Percentiles rank a stretch among this genome's conserved stretches.
These are phyloP conservation scores for Penicillium silybi DNA, from an alignment of 495 filamentous ascomycete species.

Conservation along the genomic window DNA sequence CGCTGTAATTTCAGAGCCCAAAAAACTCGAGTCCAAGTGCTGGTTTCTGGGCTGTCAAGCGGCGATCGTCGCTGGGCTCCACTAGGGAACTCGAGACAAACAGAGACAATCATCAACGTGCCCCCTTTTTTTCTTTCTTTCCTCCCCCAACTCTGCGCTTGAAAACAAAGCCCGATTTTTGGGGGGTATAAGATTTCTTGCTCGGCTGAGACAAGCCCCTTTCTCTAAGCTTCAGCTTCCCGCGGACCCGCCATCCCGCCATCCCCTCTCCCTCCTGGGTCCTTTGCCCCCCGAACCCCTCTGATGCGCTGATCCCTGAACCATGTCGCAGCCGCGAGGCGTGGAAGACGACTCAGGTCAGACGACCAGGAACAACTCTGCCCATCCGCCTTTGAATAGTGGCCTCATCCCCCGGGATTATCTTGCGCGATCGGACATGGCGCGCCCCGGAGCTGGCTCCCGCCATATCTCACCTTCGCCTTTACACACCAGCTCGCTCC, in stretches of 20 bases:
- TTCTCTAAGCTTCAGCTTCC: conserved; percentile 23
- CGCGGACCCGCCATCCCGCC: conserved; percentile 20
- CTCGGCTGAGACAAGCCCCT: conserved; percentile 12
- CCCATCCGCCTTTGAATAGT: conserved; percentile 17
- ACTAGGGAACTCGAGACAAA: conserved; percentile 6
- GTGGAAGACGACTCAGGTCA: conserved; percentile 23
- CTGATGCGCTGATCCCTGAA: conserved; percentile 28
- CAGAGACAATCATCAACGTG: conserved; percentile 5
- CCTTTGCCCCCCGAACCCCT: conserved; percentile 20
- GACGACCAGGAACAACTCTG: conserved; percentile 14
- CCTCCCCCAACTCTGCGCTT: neutral
- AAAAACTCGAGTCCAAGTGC: neutral
- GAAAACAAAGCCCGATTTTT: conserved; percentile 1
- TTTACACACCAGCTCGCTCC: conserved; percentile 32
- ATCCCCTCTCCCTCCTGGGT: conserved; percentile 1
- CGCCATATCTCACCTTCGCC: conserved; percentile 35
- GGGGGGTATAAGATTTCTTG: neutral
- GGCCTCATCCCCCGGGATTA: conserved; percentile 33
- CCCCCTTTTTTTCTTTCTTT: conserved; percentile 3
- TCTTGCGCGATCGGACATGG: conserved; percentile 28
- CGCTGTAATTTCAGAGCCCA: neutral
- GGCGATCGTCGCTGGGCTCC: conserved; percentile 16
- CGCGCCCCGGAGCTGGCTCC: conserved; percentile 23
- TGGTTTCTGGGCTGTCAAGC: conserved; percentile 11
- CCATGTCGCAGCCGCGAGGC: conserved; percentile 42